Evolutionary conservation across 202 grass and related monocot species (phyloP).

Genomic region (Thinopyrum obtusiflorum): DNA sequence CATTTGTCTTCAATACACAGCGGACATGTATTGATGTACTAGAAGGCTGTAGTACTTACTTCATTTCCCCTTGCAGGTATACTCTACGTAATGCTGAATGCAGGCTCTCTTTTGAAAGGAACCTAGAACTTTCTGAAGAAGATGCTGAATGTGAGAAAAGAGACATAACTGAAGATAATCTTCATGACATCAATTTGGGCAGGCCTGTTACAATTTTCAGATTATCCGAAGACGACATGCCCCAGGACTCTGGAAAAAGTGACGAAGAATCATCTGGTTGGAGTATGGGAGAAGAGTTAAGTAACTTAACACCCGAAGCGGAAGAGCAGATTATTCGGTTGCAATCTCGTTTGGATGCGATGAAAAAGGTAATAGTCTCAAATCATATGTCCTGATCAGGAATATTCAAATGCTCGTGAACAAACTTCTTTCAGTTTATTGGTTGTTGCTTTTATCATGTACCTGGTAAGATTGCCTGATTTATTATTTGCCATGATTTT

Average conservation of each 20-base stretch:
- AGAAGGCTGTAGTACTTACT: constrained; percentile 10
- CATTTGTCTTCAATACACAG: neutral
- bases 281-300: constrained; percentile 48
- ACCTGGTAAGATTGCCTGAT: neutral
- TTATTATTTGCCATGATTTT: constrained; percentile 3
- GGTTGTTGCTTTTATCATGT: neutral
- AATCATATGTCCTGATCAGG: neutral
- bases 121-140: constrained; percentile 69
- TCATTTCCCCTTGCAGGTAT: constrained; percentile 57
- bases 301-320: constrained; percentile 60
- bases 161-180: constrained; percentile 33
- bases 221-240: constrained; percentile 49
- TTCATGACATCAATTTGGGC: constrained; percentile 48
- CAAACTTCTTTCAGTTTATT: constrained; percentile 3
- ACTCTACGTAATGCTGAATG: constrained; percentile 90
- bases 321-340: constrained; percentile 72
- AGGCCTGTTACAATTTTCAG: constrained; percentile 47
- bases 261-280: constrained; percentile 38
- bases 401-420: constrained; percentile 1
- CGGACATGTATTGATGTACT: neutral
- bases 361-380: constrained; percentile 68
- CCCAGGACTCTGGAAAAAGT: constrained; percentile 35
- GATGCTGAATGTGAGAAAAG: constrained; percentile 47
- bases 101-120: constrained; percentile 88
- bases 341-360: constrained; percentile 79